Conservation (phyloP, 768 basidiomycete genomes). For the Agaricus sinodeliciosus region DNA sequence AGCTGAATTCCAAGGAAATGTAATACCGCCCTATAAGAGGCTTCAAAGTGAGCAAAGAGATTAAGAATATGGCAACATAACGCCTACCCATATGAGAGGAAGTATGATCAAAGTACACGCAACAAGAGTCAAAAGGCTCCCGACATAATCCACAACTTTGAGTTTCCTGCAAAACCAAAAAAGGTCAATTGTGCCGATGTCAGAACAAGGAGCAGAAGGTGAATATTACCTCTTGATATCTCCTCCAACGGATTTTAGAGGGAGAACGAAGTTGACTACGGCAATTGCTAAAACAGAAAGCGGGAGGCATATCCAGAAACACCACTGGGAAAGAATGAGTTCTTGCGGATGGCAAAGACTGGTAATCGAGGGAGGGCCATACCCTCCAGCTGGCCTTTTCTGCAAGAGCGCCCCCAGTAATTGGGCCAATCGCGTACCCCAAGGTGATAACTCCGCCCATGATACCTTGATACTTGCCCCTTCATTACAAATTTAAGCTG, state of each 20-base stretch:
- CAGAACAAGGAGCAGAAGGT: not conserved
- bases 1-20: constrained; percentile 66
- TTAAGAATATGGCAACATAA: not conserved
- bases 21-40: constrained; percentile 51
- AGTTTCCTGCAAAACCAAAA: constrained; percentile 41
- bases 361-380: constrained; percentile 14
- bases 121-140: constrained; percentile 48
- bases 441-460: constrained; percentile 51
- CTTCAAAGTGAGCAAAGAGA: not conserved
- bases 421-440: constrained; percentile 61
- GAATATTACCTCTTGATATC: constrained; percentile 39
- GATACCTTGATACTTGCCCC: constrained; percentile 76
- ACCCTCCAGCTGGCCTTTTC: constrained; percentile 61
- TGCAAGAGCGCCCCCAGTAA: constrained; percentile 59
- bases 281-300: constrained; percentile 45
- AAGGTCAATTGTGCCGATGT: not conserved
- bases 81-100: constrained; percentile 63
- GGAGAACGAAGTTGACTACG: constrained; percentile 56
- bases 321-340: constrained; percentile 42
- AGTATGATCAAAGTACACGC: constrained; percentile 60
- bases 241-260: constrained; percentile 63
- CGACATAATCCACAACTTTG: constrained; percentile 57
- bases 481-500: constrained; percentile 16
- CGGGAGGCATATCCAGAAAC: constrained; percentile 69
- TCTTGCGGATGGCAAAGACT: not conserved